Evolutionary conservation across 2,329 filamentous ascomycete genomes (phyloP).

Genomic region (Graphium sp.): DNA sequence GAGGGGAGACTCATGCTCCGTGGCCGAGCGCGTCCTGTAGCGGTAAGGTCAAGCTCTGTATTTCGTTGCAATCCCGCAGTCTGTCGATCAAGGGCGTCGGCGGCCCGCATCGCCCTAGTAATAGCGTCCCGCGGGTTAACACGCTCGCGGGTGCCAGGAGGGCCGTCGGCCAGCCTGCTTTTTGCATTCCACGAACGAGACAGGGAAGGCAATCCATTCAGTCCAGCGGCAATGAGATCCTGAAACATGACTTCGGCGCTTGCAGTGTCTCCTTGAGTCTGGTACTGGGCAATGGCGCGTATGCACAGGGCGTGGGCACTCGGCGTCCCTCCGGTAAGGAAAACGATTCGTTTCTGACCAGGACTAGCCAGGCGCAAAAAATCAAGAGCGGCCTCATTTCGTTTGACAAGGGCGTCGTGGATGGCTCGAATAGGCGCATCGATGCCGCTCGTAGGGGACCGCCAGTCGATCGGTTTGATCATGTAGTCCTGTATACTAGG

Average conservation of each 20-base stretch:
- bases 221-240: conserved; percentile 29
- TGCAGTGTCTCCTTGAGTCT: conserved; percentile 28
- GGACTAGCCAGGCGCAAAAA: conserved; percentile 31
- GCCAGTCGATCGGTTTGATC: conserved; percentile 12
- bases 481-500: conserved; percentile 32
- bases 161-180: not conserved
- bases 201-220: conserved; percentile 14
- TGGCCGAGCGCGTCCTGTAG: conserved; percentile 15
- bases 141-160: conserved; percentile 3
- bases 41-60: conserved; percentile 28
- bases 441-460: conserved; percentile 10
- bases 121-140: conserved; percentile 24
- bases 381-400: conserved; percentile 27
- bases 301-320: conserved; percentile 38
- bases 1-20: conserved; percentile 32
- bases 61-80: conserved; percentile 35
- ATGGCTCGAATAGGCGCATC: conserved; percentile 25
- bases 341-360: conserved; percentile 35
- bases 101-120: conserved; percentile 38
- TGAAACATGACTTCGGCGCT: conserved; percentile 34
- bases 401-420: conserved; percentile 28
- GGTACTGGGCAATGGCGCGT: conserved; percentile 30
- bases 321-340: conserved; percentile 41
- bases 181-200: not conserved
- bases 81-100: conserved; percentile 37